A percentile compares a stretch with the other conserved stretches of the same genome.
These are phyloP conservation scores for Spathaspora arborariae DNA, from an alignment of 805 yeast genomes.

Conservation along the genomic window DNA sequence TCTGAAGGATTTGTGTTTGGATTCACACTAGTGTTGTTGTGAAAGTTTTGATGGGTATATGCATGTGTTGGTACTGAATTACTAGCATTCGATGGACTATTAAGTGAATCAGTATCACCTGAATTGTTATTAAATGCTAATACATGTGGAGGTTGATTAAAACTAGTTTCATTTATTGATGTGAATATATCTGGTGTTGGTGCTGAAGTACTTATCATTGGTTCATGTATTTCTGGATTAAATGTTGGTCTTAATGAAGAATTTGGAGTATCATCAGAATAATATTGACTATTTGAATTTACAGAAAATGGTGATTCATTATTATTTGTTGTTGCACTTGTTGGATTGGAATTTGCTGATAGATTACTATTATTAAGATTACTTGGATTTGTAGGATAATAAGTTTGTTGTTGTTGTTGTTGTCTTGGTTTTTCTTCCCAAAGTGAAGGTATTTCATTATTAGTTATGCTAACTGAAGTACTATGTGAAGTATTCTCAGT, in stretches of 20 bases:
- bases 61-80: neutral
- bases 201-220: neutral
- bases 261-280: conserved; percentile 8
- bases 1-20: neutral
- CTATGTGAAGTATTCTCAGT: neutral
- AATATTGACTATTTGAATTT: conserved; percentile 1
- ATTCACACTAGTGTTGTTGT: neutral
- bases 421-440: neutral
- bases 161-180: neutral
- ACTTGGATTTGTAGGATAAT: neutral
- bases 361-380: neutral
- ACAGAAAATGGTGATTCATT: conserved; percentile 6
- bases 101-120: conserved; percentile 1
- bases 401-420: neutral
- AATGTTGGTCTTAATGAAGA: neutral
- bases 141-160: neutral
- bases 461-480: neutral
- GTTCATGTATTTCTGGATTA: neutral
- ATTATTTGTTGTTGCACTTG: neutral
- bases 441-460: conserved; percentile 1
- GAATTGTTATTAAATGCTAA: conserved; percentile 2
- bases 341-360: neutral
- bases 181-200: conserved; percentile 4
- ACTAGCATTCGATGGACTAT: neutral
- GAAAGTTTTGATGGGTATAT: conserved; percentile 4